phyloP scores from a whole-genome alignment of 345 rosid species.

The Noccaea caerulescens region DNA sequence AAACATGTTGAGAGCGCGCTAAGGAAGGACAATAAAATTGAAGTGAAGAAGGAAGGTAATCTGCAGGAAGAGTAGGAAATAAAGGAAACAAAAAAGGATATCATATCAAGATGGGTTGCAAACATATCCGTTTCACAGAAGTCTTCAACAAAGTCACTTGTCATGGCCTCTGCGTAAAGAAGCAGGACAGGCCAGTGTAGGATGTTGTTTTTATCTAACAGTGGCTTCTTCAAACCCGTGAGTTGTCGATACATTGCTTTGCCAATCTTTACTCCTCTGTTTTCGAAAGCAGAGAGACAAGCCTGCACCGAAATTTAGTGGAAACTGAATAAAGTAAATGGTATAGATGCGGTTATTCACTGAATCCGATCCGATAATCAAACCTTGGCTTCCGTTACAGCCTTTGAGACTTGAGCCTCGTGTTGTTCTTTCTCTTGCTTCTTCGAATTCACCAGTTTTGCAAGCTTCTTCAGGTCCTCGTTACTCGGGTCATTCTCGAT shows the following conservation, averaged over 20 bases:
- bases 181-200: slow-evolving; percentile 93
- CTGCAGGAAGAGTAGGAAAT: not conserved
- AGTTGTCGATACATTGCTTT: slow-evolving; percentile 76
- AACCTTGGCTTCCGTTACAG: slow-evolving; percentile 76
- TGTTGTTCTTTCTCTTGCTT: slow-evolving; percentile 61
- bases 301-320: slow-evolving; percentile 46
- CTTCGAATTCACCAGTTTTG: slow-evolving; percentile 55
- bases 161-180: slow-evolving; percentile 88
- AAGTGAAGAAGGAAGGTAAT: slow-evolving; percentile 11
- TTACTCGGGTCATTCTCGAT: slow-evolving; percentile 65
- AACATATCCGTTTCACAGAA: slow-evolving; percentile 87
- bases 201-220: slow-evolving; percentile 66
- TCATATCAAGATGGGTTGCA: slow-evolving; percentile 79
- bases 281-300: slow-evolving; percentile 67
- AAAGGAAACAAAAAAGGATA: slow-evolving; percentile 58
- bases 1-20: slow-evolving; percentile 67
- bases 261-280: slow-evolving; percentile 77
- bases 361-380: slow-evolving; percentile 8
- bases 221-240: slow-evolving; percentile 74
- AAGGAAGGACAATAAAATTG: slow-evolving; percentile 51
- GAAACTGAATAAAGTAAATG: slow-evolving; percentile 5
- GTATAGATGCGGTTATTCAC: too few species aligned
- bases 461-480: slow-evolving; percentile 71
- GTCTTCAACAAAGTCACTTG: slow-evolving; percentile 89
- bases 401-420: slow-evolving; percentile 64